Percentiles rank a stretch among this genome's conserved stretches.
Conservation (phyloP, 331 rosid species). For the Telfairia occidentalis region DNA sequence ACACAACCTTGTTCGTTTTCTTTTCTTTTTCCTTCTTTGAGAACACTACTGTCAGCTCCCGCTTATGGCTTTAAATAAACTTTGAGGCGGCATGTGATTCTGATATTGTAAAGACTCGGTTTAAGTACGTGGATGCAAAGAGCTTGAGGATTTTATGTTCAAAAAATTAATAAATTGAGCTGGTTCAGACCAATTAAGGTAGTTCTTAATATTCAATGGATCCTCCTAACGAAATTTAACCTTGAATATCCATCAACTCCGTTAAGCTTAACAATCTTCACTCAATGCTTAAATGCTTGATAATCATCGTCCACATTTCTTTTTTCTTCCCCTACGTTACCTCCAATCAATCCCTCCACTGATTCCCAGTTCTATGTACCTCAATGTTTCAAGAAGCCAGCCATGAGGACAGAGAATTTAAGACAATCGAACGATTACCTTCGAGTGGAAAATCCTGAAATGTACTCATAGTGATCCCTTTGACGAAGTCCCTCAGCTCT, state of each 20-base stretch:
- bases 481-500: conserved; percentile 54
- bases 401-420: neutral
- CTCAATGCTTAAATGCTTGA: neutral
- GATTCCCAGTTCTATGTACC: neutral
- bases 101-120: neutral
- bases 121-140: neutral
- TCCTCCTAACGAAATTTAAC: neutral
- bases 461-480: conserved; percentile 48
- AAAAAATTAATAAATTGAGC: neutral
- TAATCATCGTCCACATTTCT: neutral
- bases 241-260: neutral
- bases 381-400: neutral
- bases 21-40: neutral
- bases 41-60: neutral
- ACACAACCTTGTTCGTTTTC: neutral
- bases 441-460: conserved; percentile 52
- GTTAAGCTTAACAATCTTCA: neutral
- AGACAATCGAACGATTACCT: conserved; percentile 21
- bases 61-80: neutral
- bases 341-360: neutral
- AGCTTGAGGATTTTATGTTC: neutral
- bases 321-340: neutral
- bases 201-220: neutral
- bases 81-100: neutral
- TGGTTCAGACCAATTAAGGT: neutral